These are phyloP conservation scores for Aspergillus bertholletiae DNA, from an alignment of 495 filamentous ascomycete genomes.

Conservation along the genomic window DNA sequence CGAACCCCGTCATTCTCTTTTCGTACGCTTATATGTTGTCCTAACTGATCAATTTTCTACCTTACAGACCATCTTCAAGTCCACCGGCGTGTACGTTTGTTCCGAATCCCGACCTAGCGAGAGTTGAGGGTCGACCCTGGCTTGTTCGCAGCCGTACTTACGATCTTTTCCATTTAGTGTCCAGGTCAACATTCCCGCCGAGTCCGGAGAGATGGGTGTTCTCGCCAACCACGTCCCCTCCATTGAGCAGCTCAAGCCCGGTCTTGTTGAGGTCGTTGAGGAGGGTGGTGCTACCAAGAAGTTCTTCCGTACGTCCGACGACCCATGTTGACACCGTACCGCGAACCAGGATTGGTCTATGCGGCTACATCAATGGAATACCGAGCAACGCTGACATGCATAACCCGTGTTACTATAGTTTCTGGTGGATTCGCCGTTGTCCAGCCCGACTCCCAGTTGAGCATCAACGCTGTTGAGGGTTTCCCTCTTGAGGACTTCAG, in stretches of 20 bases:
- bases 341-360: slow-evolving; percentile 1
- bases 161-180: slow-evolving; percentile 55
- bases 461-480: slow-evolving; percentile 96
- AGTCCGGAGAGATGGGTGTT: slow-evolving; percentile 98
- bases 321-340: slow-evolving; percentile 10
- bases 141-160: slow-evolving; percentile 30
- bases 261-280: slow-evolving; percentile 92
- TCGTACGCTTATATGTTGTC: background rate
- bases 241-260: slow-evolving; percentile 97
- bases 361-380: background rate
- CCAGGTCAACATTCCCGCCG: slow-evolving; percentile 98
- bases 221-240: slow-evolving; percentile 98
- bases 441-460: slow-evolving; percentile 89
- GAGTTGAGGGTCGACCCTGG: slow-evolving; percentile 6
- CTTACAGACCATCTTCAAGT: slow-evolving; percentile 67
- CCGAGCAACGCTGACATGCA: slow-evolving; percentile 20
- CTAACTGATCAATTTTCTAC: slow-evolving; percentile 21
- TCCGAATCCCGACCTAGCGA: slow-evolving; percentile 1
- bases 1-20: slow-evolving; percentile 2
- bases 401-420: slow-evolving; percentile 51
- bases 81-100: slow-evolving; percentile 66
- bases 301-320: slow-evolving; percentile 83
- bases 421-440: slow-evolving; percentile 97
- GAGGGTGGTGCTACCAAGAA: slow-evolving; percentile 91
- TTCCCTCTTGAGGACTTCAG: slow-evolving; percentile 95